Base-by-base conservation (phyloP, 768 basidiomycete genomes). In the Podaxis sp. region DNA sequence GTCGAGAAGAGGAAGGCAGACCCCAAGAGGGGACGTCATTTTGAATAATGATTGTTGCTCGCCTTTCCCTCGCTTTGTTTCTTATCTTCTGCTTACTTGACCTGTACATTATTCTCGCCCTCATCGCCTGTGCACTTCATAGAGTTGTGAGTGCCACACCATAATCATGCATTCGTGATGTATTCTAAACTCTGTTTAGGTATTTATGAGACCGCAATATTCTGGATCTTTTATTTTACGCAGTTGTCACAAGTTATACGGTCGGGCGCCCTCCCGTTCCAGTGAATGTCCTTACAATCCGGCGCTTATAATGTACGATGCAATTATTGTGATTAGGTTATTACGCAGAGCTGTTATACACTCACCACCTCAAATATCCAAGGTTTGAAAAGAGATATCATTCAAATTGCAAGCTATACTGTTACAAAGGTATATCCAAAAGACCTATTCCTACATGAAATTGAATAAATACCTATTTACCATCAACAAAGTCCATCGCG, bases 1-100 rank as follows among this genome's bases (percentile, higher is more conserved):
- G 77, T 90, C 50, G 93, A 90, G 69, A 96, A 97, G 73, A 83
- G 95, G 28, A 82, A 89, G 50, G 91, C 90, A 52, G 88, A 97
- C 70, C 95, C 95, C 2, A 97, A 95, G 75, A 82, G 94, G 20
- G 92, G 93, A 3, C 85, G 80, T 46, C 90, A 93, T 73, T 94
- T 93, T 65, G 89, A 91, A 38, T 62, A 52, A 20, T n/a, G 24
- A 44, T 22, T 11, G n/a, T 5, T 59, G 7, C 28, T 36, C 17
- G 17, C 13, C 24, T 58, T 11, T 26, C 20, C 20, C 8, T 33
- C 54, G 17, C 54, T 56, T 38, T 40, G 10, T 20, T 38, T 0
- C 3, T 7, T 17, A 22, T 50, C 49, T 8, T 24, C 49, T 22
- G 4, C 49, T n/a, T 15, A 13, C 6, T 44, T 53, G 12, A 13